Percentiles rank a stretch among this genome's conserved stretches.
These are phyloP conservation scores for Lasiodiplodia gonubiensis DNA, from an alignment of 2,329 filamentous ascomycete genomes.

Conservation along the genomic window DNA sequence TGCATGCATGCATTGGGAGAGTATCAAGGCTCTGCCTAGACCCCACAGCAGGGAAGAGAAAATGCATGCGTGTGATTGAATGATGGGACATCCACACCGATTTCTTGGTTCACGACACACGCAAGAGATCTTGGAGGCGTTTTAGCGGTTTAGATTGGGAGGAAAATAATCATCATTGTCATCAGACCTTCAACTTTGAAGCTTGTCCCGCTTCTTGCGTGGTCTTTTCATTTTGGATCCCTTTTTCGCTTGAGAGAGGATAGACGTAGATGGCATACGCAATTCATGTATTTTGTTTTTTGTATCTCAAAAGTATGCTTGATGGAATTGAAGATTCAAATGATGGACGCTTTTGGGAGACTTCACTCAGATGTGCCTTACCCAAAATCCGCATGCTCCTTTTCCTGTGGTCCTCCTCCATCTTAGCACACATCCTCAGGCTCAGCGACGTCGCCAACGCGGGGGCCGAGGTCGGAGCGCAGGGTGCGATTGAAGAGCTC, in stretches of 20 bases:
- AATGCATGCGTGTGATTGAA: background rate
- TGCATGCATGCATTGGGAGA: slow-evolving; percentile 9
- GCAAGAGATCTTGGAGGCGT: slow-evolving; percentile 9
- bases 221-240: background rate
- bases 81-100: background rate
- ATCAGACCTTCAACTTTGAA: background rate
- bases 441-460: slow-evolving; percentile 64
- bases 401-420: background rate
- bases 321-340: background rate
- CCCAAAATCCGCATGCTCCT: background rate
- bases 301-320: slow-evolving; percentile 3
- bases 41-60: background rate
- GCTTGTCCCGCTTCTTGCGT: slow-evolving; percentile 13
- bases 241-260: background rate
- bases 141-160: slow-evolving; percentile 24
- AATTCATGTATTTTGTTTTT: background rate
- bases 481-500: slow-evolving; percentile 82
- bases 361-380: background rate
- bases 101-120: slow-evolving; percentile 13
- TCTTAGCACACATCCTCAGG: slow-evolving; percentile 74
- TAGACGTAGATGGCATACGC: slow-evolving; percentile 17
- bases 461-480: slow-evolving; percentile 77
- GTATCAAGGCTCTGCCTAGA: background rate
- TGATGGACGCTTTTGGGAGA: background rate
- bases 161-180: slow-evolving; percentile 23